A percentile compares a stretch with the other conserved stretches of the same genome.
Evolutionary conservation across 2,329 filamentous ascomycete genomes (phyloP).

Genomic region (Colletotrichum orchidophilum): DNA sequence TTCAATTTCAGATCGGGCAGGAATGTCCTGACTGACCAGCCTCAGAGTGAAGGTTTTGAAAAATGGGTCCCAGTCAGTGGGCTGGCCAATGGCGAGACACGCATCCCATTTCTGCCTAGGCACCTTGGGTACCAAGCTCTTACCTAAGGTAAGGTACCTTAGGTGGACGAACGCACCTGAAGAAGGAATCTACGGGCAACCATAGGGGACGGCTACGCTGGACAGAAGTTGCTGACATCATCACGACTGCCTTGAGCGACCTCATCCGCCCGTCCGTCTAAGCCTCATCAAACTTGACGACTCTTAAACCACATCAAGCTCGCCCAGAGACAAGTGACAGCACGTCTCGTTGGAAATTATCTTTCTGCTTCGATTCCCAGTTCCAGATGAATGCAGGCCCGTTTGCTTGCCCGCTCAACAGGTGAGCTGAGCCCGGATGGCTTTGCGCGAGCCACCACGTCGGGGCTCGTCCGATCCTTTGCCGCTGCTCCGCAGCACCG

Average conservation of each 20-base stretch:
- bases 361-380: neutral
- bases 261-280: neutral
- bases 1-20: neutral
- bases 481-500: conserved; percentile 72
- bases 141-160: neutral
- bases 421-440: conserved; percentile 71
- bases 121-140: neutral
- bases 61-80: neutral
- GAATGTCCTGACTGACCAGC: neutral
- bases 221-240: conserved; percentile 4
- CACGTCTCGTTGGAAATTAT: neutral
- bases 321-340: neutral
- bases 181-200: neutral
- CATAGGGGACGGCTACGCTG: neutral
- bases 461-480: conserved; percentile 74
- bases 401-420: conserved; percentile 79
- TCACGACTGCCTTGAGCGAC: neutral
- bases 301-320: neutral
- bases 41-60: neutral
- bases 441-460: conserved; percentile 73
- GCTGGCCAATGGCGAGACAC: neutral
- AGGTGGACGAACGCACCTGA: neutral
- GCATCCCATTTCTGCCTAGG: neutral
- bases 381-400: conserved; percentile 71
- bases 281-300: neutral